phyloP scores from a whole-genome alignment of 768 basidiomycete species.

The Neoboletus subvelutipes region DNA sequence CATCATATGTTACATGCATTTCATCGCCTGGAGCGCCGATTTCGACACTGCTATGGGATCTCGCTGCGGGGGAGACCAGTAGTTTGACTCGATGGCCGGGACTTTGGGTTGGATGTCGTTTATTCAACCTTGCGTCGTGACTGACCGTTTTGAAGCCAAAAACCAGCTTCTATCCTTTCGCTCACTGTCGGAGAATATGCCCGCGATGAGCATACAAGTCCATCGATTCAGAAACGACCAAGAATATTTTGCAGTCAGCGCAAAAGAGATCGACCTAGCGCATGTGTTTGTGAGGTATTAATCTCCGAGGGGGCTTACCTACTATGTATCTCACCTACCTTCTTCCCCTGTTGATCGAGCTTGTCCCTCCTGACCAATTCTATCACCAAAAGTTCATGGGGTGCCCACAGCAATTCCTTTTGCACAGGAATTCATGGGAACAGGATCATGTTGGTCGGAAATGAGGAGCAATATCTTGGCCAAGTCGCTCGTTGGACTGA shows the following conservation, averaged over 20 bases:
- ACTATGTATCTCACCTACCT: not conserved
- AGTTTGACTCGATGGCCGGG: not conserved
- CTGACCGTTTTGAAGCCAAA: not conserved
- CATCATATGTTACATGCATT: not conserved
- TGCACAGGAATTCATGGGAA: constrained; percentile 13
- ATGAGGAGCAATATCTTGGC: not conserved
- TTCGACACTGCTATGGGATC: constrained; percentile 10
- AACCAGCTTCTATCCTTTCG: not conserved
- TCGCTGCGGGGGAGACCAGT: not conserved
- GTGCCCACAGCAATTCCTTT: constrained; percentile 6
- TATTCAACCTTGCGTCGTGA: not conserved
- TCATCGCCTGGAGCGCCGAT: constrained; percentile 2
- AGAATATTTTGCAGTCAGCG: not conserved
- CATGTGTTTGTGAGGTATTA: not conserved
- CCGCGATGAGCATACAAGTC: not conserved
- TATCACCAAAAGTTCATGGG: not conserved
- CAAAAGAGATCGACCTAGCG: not conserved
- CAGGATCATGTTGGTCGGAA: constrained; percentile 1
- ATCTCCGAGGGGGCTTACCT: constrained; percentile 4
- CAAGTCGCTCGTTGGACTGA: not conserved
- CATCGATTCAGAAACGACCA: not conserved
- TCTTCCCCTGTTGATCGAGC: not conserved
- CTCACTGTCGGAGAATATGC: not conserved
- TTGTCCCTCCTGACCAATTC: not conserved
- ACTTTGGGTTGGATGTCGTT: not conserved